Evolutionary conservation across 306 rosid species (phyloP).

Genomic region (Malus asiatica): DNA sequence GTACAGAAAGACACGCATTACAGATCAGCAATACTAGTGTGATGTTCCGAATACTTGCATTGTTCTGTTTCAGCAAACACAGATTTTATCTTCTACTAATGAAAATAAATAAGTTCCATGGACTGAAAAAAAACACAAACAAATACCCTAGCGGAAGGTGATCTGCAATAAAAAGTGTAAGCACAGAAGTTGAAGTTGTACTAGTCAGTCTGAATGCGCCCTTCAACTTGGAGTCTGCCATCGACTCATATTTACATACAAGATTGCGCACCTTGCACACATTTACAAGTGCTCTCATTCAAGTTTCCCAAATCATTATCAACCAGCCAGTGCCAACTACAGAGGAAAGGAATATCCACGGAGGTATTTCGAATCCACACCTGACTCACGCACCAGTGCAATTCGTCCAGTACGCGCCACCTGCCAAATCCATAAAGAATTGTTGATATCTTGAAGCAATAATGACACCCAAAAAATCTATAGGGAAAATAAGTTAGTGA

Average conservation of each 20-base stretch:
- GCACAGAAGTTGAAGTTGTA: background rate
- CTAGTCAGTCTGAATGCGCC: background rate
- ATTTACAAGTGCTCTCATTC: background rate
- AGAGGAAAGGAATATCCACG: constrained; percentile 73
- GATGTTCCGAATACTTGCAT: no score
- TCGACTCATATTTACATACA: background rate
- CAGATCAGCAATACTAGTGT: no score
- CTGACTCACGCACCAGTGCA: constrained; percentile 67
- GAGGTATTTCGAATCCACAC: constrained; percentile 69
- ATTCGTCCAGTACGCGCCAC: constrained; percentile 86
- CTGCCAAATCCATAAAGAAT: constrained; percentile 23
- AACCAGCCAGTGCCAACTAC: constrained; percentile 6
- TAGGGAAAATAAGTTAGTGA: background rate
- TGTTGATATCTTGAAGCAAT: background rate
- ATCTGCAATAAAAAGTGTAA: background rate
- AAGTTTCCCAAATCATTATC: background rate
- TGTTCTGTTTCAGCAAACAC: background rate
- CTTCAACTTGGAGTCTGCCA: background rate
- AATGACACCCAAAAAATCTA: background rate
- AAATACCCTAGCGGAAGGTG: background rate
- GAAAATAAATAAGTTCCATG: background rate
- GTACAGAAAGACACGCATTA: no score
- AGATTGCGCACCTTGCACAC: background rate
- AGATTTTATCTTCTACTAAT: background rate
- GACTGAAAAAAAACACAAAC: background rate